Percentiles rank a stretch among this genome's conserved stretches.
phyloP scores from a whole-genome alignment of 75 land plant genomes.

The Azolla pinnata region DNA sequence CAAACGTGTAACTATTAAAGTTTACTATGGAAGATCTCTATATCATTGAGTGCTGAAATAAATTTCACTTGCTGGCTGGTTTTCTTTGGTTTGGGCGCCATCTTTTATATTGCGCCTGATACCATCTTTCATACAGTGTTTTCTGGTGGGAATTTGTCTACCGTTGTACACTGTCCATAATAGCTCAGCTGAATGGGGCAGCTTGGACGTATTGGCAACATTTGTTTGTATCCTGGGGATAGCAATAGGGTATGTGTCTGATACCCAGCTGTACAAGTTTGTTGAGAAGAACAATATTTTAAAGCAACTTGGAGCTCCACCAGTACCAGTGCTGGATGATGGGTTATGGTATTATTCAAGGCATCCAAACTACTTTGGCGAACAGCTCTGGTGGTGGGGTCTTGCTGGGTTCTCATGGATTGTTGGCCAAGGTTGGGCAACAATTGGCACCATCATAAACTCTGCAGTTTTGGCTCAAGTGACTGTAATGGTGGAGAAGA shows the following conservation, averaged over 20 bases:
- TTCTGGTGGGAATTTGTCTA: slow-evolving; percentile 79
- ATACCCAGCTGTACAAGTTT: slow-evolving; percentile 69
- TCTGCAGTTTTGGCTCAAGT: slow-evolving; percentile 70
- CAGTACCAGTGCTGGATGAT: slow-evolving; percentile 51
- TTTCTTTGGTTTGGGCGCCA: too few species aligned
- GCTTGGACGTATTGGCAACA: slow-evolving; percentile 48
- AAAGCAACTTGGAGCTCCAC: slow-evolving; percentile 44
- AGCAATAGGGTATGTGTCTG: slow-evolving; percentile 58
- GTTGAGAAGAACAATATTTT: slow-evolving; percentile 36
- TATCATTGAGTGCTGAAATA: too few species aligned
- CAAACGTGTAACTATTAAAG: too few species aligned
- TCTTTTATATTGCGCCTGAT: too few species aligned
- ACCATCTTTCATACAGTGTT: slow-evolving; percentile 48
- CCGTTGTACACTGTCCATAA: slow-evolving; percentile 70
- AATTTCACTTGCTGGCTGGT: too few species aligned
- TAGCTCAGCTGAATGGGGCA: slow-evolving; percentile 40
- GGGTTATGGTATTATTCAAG: slow-evolving; percentile 83
- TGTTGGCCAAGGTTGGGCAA: slow-evolving; percentile 67
- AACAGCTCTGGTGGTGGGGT: slow-evolving; percentile 99
- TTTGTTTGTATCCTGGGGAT: slow-evolving; percentile 54
- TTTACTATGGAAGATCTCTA: too few species aligned
- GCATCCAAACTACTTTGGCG: slow-evolving; percentile 97
- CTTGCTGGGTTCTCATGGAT: slow-evolving; percentile 60
- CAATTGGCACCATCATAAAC: slow-evolving; percentile 59
- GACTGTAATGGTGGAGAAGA: slow-evolving; percentile 66